phyloP scores from a whole-genome alignment of 257 asterid genomes.

The Leonotis leonurus region DNA sequence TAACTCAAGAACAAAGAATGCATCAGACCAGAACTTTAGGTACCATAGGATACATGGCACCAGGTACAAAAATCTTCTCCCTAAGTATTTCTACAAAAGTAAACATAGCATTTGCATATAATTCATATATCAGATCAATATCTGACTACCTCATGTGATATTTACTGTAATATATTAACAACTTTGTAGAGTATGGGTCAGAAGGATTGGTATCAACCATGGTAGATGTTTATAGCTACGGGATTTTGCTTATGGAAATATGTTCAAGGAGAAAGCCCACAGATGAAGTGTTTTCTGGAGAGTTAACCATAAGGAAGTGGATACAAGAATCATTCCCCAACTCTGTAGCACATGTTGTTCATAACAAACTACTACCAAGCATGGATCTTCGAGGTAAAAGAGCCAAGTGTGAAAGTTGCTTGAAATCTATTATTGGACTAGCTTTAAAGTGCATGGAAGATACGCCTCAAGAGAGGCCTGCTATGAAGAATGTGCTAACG shows the following conservation, averaged over 20 bases:
- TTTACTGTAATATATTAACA: neutral
- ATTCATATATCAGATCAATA: too few species aligned
- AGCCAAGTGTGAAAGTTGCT: neutral
- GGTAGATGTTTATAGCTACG: slow-evolving; percentile 15
- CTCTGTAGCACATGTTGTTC: neutral
- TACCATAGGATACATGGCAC: slow-evolving; percentile 12
- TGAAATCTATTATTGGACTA: neutral
- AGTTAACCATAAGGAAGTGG: slow-evolving; percentile 15
- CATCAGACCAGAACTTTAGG: slow-evolving; percentile 3
- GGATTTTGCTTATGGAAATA: slow-evolving; percentile 20
- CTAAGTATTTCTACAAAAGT: too few species aligned
- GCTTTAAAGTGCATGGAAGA: neutral
- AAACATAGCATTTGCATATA: too few species aligned
- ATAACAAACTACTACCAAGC: neutral
- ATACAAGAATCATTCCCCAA: neutral
- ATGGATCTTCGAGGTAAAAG: neutral
- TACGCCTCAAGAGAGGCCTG: neutral
- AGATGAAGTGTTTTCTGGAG: slow-evolving; percentile 11
- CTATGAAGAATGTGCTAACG: neutral
- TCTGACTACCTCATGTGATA: too few species aligned
- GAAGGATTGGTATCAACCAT: slow-evolving; percentile 8
- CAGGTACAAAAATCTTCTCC: neutral
- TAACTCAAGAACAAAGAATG: neutral
- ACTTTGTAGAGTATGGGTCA: slow-evolving; percentile 14
- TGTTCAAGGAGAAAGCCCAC: slow-evolving; percentile 3